phyloP scores from a whole-genome alignment of 2,329 filamentous ascomycete species.

The Aspergillus viridinutans region DNA sequence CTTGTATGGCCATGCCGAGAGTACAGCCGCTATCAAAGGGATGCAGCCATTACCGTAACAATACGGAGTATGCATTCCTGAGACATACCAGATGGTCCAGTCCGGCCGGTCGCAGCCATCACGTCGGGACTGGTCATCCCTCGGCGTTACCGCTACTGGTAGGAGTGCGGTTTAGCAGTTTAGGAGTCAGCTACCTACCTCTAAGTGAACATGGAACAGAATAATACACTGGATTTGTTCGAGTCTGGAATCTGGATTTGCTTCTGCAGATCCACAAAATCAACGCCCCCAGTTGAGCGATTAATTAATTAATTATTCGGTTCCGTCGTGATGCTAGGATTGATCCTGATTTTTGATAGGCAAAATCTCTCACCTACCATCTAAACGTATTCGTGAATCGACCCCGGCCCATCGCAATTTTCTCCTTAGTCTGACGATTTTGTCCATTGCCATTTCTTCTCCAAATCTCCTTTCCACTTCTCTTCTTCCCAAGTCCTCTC shows the following conservation, averaged over 20 bases:
- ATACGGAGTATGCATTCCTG: background rate
- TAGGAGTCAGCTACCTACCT: background rate
- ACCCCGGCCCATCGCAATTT: background rate
- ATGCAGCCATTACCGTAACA: background rate
- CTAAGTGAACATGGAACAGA: background rate
- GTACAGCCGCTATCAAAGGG: background rate
- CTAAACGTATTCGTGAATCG: background rate
- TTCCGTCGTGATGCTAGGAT: background rate
- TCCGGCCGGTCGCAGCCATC: background rate
- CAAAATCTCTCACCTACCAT: background rate
- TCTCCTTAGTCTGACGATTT: background rate
- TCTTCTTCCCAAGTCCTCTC: background rate
- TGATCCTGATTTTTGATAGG: background rate
- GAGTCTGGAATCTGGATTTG: background rate
- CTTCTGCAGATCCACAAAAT: background rate
- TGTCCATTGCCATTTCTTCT: background rate
- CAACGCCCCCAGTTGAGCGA: background rate
- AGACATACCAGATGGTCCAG: background rate
- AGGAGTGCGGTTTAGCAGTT: background rate
- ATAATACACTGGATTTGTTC: background rate
- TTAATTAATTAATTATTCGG: background rate
- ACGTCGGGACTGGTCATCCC: background rate
- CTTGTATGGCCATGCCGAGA: background rate
- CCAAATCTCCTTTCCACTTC: background rate
- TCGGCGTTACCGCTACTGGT: background rate